Evolutionary conservation across 164 flowering plant genomes (phyloP).

Genomic region (Amborella trichopoda): DNA sequence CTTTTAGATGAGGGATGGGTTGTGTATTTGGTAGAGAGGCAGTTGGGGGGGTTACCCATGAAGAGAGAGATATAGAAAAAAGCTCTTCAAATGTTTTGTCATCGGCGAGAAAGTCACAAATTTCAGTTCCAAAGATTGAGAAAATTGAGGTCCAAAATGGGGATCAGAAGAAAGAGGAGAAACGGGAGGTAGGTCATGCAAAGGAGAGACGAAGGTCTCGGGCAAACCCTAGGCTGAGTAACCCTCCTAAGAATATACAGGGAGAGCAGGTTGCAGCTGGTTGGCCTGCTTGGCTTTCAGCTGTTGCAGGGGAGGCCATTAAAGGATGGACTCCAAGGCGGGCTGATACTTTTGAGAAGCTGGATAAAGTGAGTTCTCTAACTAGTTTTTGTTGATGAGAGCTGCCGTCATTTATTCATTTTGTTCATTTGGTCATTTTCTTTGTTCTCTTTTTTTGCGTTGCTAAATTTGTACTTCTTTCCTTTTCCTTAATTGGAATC

Average conservation of each 20-base stretch:
- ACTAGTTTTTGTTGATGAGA: no score
- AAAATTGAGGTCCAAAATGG: conserved; percentile 16
- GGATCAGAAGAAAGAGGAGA: conserved; percentile 11
- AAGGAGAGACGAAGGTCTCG: conserved; percentile 20
- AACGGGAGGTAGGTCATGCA: conserved; percentile 5
- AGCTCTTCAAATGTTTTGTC: conserved; percentile 2
- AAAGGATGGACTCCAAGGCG: conserved; percentile 46
- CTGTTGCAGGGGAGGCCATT: conserved; percentile 45
- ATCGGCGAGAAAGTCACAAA: conserved; percentile 10
- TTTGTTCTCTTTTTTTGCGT: no score
- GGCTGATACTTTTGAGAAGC: conserved; percentile 38
- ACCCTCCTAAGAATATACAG: conserved; percentile 23
- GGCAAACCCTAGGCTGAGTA: conserved; percentile 28
- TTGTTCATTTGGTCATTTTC: no score
- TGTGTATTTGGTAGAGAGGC: conserved; percentile 35
- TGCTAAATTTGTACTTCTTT: no score
- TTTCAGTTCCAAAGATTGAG: conserved; percentile 8
- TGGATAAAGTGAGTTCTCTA: conserved; percentile 31
- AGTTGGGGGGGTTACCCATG: conserved; percentile 9
- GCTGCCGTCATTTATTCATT: no score
- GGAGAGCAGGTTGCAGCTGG: conserved; percentile 59
- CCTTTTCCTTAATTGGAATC: no score
- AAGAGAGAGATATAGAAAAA: conserved; percentile 11
- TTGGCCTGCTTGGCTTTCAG: conserved; percentile 51
- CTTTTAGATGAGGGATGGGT: conserved; percentile 28